Base-by-base conservation (phyloP, 306 rosid species). In the Quercus berberidifolia region DNA sequence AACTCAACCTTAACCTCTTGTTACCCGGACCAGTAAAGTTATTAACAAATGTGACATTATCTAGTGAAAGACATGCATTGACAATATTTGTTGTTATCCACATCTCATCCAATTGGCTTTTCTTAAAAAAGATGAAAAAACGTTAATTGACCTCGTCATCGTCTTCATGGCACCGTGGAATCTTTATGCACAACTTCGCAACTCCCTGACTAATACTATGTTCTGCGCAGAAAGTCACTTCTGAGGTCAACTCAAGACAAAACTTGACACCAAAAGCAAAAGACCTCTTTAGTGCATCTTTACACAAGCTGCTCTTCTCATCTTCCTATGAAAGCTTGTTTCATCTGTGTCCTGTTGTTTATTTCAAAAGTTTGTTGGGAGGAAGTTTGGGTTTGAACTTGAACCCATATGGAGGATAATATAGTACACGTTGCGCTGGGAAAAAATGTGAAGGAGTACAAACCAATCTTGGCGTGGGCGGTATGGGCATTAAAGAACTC, bases 371-470 rank as follows among this genome's bases (percentile, higher is more conserved):
- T 17, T 67, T 67, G 0, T 15, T 18, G 3, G 25, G 49, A 7
- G 2, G 15, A 33, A 67, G 15, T 64, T 63, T 64, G 20, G 19
- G 7, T 28, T 64, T 64, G 20, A 64, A 25, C 23, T 65, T 2
- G 43, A 18, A 17, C 43, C 69, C 20, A 10, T 14, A 33, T 30
- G 72, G 21, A 57, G 82, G 88, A 80, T 18, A 87, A 89, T 56
- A 86, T 88, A 59, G 78, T 92, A 55, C 89, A 85, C 38, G 97
- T 94, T 58, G 98, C 97, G 3, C 91, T 94, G 67, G 98, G 98
- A 63, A 83, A 73, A 59, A 81, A 81, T 71, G 76, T 76, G 9
- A 73, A 83, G 58, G 83, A 86, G 78, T 84, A 74, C 74, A 68
- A 80, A 35, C 72, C 85, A 41, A 73, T 89, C 58, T 81, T 94